phyloP scores from a whole-genome alignment of 192 early-diverging fungal species.

The Phycomyces blakesleeanus region DNA sequence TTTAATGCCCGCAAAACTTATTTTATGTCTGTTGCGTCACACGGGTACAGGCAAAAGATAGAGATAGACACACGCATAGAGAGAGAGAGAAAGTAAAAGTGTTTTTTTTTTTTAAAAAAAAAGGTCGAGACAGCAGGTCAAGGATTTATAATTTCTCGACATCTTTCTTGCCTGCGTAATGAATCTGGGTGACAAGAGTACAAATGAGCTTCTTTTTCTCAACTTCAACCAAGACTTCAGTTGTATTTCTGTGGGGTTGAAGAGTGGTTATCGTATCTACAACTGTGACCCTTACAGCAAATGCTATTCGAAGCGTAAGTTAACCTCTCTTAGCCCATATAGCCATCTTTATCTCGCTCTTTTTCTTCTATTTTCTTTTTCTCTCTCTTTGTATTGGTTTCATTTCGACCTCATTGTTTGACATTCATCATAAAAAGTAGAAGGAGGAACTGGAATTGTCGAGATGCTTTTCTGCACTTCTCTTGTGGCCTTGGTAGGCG shows the following conservation, averaged over 20 bases:
- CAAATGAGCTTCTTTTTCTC: conserved; percentile 71
- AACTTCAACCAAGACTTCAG: conserved; percentile 86
- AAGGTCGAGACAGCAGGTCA: neutral
- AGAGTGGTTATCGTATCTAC: conserved; percentile 90
- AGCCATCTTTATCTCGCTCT: too few species aligned
- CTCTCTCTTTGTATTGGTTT: neutral
- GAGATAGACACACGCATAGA: too few species aligned
- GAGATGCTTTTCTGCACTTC: conserved; percentile 98
- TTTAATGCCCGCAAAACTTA: too few species aligned
- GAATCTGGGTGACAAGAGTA: conserved; percentile 61
- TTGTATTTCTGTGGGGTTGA: conserved; percentile 87
- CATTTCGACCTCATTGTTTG: neutral
- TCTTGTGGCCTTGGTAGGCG: conserved; percentile 93
- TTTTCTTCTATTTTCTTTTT: conserved; percentile 9
- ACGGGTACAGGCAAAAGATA: too few species aligned
- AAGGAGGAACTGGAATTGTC: conserved; percentile 89
- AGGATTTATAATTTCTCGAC: neutral
- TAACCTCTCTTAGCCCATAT: too few species aligned
- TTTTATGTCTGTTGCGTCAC: too few species aligned
- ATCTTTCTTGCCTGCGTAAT: conserved; percentile 32
- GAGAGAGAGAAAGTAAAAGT: neutral
- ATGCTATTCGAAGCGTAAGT: conserved; percentile 79
- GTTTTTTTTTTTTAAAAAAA: conserved; percentile 4
- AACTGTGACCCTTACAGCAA: conserved; percentile 97
- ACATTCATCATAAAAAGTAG: conserved; percentile 46